These are phyloP conservation scores for Lecanicillium sp. DNA, from an alignment of 2,329 filamentous ascomycete genomes.

Conservation along the genomic window DNA sequence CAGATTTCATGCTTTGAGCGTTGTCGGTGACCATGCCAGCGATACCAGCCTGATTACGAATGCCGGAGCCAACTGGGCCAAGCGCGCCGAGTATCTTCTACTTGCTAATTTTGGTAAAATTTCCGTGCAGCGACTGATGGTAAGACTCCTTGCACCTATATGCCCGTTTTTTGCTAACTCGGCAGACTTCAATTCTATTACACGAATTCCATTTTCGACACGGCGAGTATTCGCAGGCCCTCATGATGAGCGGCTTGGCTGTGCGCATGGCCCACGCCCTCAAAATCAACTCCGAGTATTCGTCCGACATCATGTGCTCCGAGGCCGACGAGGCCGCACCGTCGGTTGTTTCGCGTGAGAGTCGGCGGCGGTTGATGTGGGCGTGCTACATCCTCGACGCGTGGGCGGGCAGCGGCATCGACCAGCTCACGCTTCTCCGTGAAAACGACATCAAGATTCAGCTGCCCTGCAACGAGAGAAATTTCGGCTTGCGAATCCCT, in stretches of 20 bases:
- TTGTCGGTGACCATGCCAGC: constrained; percentile 25
- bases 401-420: constrained; percentile 34
- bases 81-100: constrained; percentile 30
- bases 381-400: constrained; percentile 36
- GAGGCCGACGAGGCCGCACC: constrained; percentile 25
- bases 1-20: constrained; percentile 30
- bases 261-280: constrained; percentile 38
- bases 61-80: constrained; percentile 34
- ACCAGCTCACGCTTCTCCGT: constrained; percentile 33
- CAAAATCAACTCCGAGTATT: constrained; percentile 33
- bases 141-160: constrained; percentile 15
- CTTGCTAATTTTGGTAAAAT: constrained; percentile 34
- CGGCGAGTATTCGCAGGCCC: constrained; percentile 34
- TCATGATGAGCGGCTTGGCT: constrained; percentile 36
- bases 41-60: constrained; percentile 25
- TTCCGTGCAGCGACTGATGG: constrained; percentile 34
- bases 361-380: constrained; percentile 36
- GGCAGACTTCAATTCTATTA: constrained; percentile 31
- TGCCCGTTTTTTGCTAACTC: constrained; percentile 1
- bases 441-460: constrained; percentile 37
- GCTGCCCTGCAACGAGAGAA: constrained; percentile 34
- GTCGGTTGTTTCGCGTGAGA: constrained; percentile 32
- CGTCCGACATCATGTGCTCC: constrained; percentile 32
- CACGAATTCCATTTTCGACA: constrained; percentile 35
- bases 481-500: constrained; percentile 35